phyloP scores from a whole-genome alignment of 306 rosid species.

The Erythrophleum fordii region DNA sequence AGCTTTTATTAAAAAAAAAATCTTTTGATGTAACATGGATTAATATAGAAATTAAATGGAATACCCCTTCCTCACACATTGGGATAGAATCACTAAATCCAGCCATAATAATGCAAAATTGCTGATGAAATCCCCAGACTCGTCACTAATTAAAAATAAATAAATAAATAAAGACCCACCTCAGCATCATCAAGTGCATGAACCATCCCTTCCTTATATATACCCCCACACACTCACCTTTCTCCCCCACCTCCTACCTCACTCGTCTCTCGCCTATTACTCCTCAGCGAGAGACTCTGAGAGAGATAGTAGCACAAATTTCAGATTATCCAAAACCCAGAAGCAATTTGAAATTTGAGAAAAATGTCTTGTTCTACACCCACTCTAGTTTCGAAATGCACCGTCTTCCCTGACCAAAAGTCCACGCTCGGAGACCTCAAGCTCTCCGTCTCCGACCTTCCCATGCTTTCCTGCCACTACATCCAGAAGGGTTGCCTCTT shows the following conservation, averaged over 20 bases:
- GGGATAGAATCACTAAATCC: neutral
- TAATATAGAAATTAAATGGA: neutral
- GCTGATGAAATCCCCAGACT: neutral
- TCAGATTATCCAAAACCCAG: neutral
- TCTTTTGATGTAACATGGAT: too few relatives aligned
- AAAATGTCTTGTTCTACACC: constrained; percentile 26
- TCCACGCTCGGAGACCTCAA: constrained; percentile 56
- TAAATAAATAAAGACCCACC: neutral
- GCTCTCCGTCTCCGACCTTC: constrained; percentile 87
- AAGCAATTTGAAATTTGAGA: neutral
- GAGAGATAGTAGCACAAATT: neutral
- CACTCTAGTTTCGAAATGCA: constrained; percentile 53
- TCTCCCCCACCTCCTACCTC: neutral
- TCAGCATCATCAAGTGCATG: neutral
- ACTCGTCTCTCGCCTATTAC: too few relatives aligned
- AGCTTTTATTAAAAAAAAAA: too few relatives aligned
- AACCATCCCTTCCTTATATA: neutral
- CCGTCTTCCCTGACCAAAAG: constrained; percentile 55
- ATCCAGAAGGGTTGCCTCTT: constrained; percentile 88
- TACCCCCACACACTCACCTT: neutral
- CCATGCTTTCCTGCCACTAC: constrained; percentile 81
- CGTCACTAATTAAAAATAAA: neutral
- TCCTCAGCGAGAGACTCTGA: neutral
- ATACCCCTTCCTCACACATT: neutral
- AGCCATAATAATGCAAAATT: neutral